A percentile compares a stretch with the other conserved stretches of the same genome.
phyloP scores from a whole-genome alignment of 345 rosid species.

The Sonneratia caseolaris region DNA sequence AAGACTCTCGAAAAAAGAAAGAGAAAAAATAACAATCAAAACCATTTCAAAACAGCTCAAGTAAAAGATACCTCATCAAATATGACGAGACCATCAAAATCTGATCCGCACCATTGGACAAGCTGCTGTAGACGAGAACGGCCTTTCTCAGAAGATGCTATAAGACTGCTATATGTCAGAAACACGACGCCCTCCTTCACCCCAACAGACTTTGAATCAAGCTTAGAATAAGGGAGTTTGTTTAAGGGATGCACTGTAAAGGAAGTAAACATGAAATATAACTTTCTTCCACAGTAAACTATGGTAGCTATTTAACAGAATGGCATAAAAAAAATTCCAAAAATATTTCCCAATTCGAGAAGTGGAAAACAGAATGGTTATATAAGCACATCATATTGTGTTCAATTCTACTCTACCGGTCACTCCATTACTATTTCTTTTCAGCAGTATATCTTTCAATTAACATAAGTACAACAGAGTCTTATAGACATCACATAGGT shows the following conservation, averaged over 20 bases:
- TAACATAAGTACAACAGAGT: not conserved
- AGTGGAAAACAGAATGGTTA: not conserved
- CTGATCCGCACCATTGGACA: conserved; percentile 95
- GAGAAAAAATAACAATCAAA: not conserved
- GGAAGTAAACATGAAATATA: conserved; percentile 12
- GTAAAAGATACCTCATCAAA: conserved; percentile 67
- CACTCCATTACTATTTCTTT: not conserved
- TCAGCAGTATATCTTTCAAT: not conserved
- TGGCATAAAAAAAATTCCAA: not conserved
- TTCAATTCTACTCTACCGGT: not conserved
- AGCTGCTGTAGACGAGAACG: conserved; percentile 98
- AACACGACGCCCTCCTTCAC: conserved; percentile 84
- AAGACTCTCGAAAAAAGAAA: conserved; percentile 3
- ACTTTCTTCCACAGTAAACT: conserved; percentile 5
- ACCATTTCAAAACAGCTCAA: not conserved
- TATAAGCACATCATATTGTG: conserved; percentile 1
- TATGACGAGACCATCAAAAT: conserved; percentile 77
- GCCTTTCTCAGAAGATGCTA: conserved; percentile 99
- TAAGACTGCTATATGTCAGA: conserved; percentile 92
- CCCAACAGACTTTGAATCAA: conserved; percentile 88
- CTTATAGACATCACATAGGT: not conserved
- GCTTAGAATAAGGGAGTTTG: conserved; percentile 94
- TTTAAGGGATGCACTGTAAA: conserved; percentile 91
- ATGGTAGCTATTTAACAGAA: not conserved
- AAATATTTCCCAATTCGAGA: not conserved